phyloP scores from a whole-genome alignment of 805 yeast species.

The Candida germanica region DNA sequence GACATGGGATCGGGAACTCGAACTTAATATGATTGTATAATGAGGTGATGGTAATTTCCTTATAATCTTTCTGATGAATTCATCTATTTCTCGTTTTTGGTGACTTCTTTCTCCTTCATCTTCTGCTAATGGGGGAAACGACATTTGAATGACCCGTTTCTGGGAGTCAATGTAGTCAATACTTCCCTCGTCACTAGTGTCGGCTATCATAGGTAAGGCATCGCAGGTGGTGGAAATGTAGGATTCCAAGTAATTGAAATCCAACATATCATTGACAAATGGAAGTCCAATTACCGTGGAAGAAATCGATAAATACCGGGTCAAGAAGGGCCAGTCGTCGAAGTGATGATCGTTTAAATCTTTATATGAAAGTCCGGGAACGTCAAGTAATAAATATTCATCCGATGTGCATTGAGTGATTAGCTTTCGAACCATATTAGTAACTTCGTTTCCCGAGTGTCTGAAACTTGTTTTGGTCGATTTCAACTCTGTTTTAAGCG shows the following conservation, averaged over 20 bases:
- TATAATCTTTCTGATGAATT: constrained; percentile 51
- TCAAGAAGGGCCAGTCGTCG: constrained; percentile 45
- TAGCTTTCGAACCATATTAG: constrained; percentile 32
- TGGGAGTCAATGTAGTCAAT: constrained; percentile 61
- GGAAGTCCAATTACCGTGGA: constrained; percentile 64
- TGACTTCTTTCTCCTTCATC: constrained; percentile 11
- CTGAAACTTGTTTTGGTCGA: constrained; percentile 16
- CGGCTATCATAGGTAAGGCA: constrained; percentile 46
- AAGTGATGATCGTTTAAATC: constrained; percentile 30
- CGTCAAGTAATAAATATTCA: constrained; percentile 33
- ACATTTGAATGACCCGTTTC: constrained; percentile 59
- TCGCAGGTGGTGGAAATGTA: constrained; percentile 49
- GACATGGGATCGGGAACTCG: constrained; percentile 16
- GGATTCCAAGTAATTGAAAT: constrained; percentile 41
- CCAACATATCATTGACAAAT: constrained; percentile 39
- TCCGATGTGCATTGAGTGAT: constrained; percentile 40
- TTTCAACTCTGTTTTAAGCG: constrained; percentile 19
- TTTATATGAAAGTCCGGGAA: constrained; percentile 33
- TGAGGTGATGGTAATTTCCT: constrained; percentile 74
- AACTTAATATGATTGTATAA: constrained; percentile 56
- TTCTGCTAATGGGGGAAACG: constrained; percentile 48
- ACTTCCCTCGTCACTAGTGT: constrained; percentile 24
- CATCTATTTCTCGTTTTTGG: constrained; percentile 40
- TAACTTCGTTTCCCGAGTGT: constrained; percentile 24
- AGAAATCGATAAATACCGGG: constrained; percentile 51